Percentiles rank a stretch among this genome's conserved stretches.
Conservation (phyloP, 495 filamentous ascomycete genomes). For the Aspergillus taichungensis region DNA sequence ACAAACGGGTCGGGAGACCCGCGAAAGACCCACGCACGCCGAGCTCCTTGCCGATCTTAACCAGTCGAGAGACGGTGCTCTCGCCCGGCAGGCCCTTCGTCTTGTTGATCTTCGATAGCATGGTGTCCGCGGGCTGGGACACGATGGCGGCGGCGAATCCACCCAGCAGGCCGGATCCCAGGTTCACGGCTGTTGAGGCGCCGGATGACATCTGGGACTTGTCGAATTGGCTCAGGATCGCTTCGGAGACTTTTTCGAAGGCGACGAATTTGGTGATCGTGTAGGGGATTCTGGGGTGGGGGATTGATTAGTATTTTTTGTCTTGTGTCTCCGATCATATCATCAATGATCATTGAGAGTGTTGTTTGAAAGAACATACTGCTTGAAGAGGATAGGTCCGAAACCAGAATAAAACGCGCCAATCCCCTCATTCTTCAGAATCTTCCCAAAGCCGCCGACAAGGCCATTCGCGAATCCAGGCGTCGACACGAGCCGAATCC, state of each 20-base stretch:
- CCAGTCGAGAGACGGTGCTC: slow-evolving; percentile 78
- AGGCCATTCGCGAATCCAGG: slow-evolving; percentile 79
- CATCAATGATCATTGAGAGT: too few species aligned
- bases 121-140: slow-evolving; percentile 97
- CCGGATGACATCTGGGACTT: slow-evolving; percentile 66
- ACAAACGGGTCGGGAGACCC: slow-evolving; percentile 89
- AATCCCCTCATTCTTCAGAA: slow-evolving; percentile 72
- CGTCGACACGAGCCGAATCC: slow-evolving; percentile 90
- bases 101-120: slow-evolving; percentile 99
- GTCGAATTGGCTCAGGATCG: slow-evolving; percentile 62
- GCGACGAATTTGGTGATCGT: slow-evolving; percentile 99
- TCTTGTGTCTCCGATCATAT: neutral
- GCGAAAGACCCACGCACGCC: slow-evolving; percentile 79
- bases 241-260: slow-evolving; percentile 92
- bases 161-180: slow-evolving; percentile 90
- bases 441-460: slow-evolving; percentile 74
- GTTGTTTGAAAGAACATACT: too few species aligned
- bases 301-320: slow-evolving; percentile 1
- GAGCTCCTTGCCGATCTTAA: slow-evolving; percentile 95
- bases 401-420: slow-evolving; percentile 93
- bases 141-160: slow-evolving; percentile 96
- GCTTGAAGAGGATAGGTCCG: slow-evolving; percentile 90
- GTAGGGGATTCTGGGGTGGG: slow-evolving; percentile 72
- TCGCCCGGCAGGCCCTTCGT: slow-evolving; percentile 92
- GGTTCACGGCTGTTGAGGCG: slow-evolving; percentile 80